Evolutionary conservation across 2,329 filamentous ascomycete genomes (phyloP), one percentile per base, ranked within the genome.

Genomic region (Trichoderma oligosporum): DNA sequence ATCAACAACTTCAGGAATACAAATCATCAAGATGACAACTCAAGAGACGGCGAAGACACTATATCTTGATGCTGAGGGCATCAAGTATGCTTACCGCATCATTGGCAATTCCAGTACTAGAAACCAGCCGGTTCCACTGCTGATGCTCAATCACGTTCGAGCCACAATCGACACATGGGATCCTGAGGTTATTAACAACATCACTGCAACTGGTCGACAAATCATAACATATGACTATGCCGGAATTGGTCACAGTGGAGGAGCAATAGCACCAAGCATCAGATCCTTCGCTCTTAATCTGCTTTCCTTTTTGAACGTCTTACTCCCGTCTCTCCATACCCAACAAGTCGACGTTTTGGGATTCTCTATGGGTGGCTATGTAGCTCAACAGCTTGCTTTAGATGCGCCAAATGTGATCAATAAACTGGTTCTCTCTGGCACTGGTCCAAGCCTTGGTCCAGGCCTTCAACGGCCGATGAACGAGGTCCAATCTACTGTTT

Each of bases 291-390:
- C 49, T 8, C 22, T 53, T 14, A 53, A 53, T 16, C 27, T 53
- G 18, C 38, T 53, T 7, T 24, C 49, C 6, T 53, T 53, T 18
- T 38, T 53, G 18, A 33, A 25, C 9, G 49, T 44, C 29, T 18
- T 53, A 18, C 39, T 53, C 4, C 49, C 49, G 16, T 24, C 49
- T 12, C n/a, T 53, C 2, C 49, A 53, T 39, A 44, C 49, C 29
- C 49, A 53, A 7, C 49, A 53, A 5, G 68, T 74, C 45, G 77
- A 81, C 57, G 60, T 81, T 7, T 57, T 81, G 36, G 78, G 79
- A 0, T 81, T 77, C 64, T 79, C 75, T 5, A 76, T 81, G 72
- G 78, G 78, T 6, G 78, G 77, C 0, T 71, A 68, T 25, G 71
- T 72, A 4, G 77, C 74, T 4, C 78, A 80, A 59, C 65, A 77